Evolutionary conservation across 139 green algal species (phyloP).

Genomic region (Chara braunii): DNA sequence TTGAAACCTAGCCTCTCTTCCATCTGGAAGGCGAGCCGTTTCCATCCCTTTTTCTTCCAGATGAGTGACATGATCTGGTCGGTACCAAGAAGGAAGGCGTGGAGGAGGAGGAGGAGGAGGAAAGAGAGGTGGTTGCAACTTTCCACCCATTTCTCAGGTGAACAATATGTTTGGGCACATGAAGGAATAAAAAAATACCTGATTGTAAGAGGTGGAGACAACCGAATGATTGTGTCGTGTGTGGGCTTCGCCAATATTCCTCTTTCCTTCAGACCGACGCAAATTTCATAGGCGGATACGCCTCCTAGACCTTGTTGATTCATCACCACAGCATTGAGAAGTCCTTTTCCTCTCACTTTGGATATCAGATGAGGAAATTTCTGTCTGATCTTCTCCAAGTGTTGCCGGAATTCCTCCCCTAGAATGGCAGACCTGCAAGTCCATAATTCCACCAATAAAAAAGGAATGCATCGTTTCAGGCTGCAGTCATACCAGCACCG

Average conservation of each 20-base stretch:
- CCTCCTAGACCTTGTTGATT: conserved; percentile 8
- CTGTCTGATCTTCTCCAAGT: conserved; percentile 8
- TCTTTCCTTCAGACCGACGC: conserved; percentile 67
- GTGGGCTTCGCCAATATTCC: conserved; percentile 83
- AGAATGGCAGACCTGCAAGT: conserved; percentile 13
- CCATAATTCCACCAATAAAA: too few relatives aligned
- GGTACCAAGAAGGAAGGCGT: too few relatives aligned
- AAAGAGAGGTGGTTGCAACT: too few relatives aligned
- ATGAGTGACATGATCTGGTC: too few relatives aligned
- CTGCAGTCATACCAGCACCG: too few relatives aligned
- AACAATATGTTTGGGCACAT: too few relatives aligned
- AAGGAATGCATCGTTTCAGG: too few relatives aligned
- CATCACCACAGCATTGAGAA: conserved; percentile 38
- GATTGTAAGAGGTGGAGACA: conserved; percentile 48
- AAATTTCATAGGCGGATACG: conserved; percentile 75
- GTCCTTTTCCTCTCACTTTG: conserved; percentile 25
- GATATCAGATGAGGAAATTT: conserved; percentile 17
- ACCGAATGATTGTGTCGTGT: conserved; percentile 81
- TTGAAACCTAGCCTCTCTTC: too few relatives aligned
- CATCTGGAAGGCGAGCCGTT: too few relatives aligned
- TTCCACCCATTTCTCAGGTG: too few relatives aligned
- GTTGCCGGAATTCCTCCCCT: conserved; percentile 25
- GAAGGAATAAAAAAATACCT: conserved; percentile 8
- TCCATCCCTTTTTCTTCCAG: too few relatives aligned
- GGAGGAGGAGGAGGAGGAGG: too few relatives aligned